Evolutionary conservation across 257 asterid species (phyloP), one percentile per base, ranked within the genome.

Genomic region (Hygrophila difformis): DNA sequence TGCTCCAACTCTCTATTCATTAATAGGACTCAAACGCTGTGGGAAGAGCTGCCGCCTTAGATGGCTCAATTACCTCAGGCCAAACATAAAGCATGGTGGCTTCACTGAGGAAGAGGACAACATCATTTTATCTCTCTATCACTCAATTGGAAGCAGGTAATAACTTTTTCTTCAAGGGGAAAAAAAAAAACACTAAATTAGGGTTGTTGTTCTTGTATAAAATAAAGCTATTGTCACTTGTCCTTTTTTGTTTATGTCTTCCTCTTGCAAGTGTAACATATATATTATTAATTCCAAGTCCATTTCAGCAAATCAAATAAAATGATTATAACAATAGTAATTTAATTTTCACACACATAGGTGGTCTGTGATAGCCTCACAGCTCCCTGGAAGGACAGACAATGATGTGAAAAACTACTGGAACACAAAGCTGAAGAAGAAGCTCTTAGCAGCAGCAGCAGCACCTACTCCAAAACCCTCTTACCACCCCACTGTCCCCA

Each of bases 51-150:
- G 91, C 44, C 71, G 91, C 1, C 64, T 82, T 18, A 71, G 94
- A 62, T 82, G 94, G 94, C 74, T 82, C 1, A 82, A 82, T 63
- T 82, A 82, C 51, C 87, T 82, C 0, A 35, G 91, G 24, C 94
- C 94, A 8, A 62, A 71, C 49, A 76, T 79, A 56, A 79, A 71
- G 39, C 94, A 79, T 40, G 91, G 91, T 18, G 76, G 78, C 8
- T 82, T 79, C 12, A 73, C 82, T 39, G 61, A 71, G 3, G 79
- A 76, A 52, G 91, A 82, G 73, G 87, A 79, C 13, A 39, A 51
- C 35, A 20, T 62, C 57, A 79, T 82, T 4, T 19, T 78, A 22
- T 47, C 68, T 12, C 76, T 82, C 40, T 73, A 73, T 56, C 33
- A 48, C 12, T 64, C 18, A n/a, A 69, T 82, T 16, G 94, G 94